Evolutionary conservation across 495 filamentous ascomycete genomes (phyloP).

Genomic region (Xylaria scruposa): DNA sequence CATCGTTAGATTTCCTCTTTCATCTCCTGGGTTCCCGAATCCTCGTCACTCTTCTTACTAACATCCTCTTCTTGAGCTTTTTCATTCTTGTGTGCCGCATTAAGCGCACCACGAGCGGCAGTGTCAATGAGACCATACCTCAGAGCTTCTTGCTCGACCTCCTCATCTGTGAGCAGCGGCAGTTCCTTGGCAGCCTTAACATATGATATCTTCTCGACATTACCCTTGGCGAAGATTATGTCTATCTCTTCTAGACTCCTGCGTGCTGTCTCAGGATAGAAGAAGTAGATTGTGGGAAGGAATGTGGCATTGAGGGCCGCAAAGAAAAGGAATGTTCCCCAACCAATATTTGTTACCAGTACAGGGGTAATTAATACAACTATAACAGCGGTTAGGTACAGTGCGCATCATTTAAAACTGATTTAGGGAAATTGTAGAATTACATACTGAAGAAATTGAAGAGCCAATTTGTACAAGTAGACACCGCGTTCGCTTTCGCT

Average conservation of each 20-base stretch:
- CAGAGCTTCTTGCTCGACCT: slow-evolving; percentile 67
- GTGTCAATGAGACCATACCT: slow-evolving; percentile 64
- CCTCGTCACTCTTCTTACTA: slow-evolving; percentile 19
- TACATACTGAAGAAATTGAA: slow-evolving; percentile 69
- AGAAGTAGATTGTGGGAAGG: slow-evolving; percentile 77
- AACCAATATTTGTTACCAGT: slow-evolving; percentile 70
- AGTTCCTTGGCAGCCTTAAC: slow-evolving; percentile 74
- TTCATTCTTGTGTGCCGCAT: not conserved
- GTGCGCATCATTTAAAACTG: not conserved
- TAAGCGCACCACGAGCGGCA: slow-evolving; percentile 34
- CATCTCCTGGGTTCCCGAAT: slow-evolving; percentile 12
- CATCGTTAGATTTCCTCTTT: not conserved
- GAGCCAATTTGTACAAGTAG: slow-evolving; percentile 79
- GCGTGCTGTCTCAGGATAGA: slow-evolving; percentile 75
- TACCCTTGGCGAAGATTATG: slow-evolving; percentile 70
- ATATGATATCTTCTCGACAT: slow-evolving; percentile 75
- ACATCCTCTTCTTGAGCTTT: not conserved
- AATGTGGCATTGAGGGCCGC: slow-evolving; percentile 72
- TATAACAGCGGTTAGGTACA: slow-evolving; percentile 35
- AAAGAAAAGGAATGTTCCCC: slow-evolving; percentile 84
- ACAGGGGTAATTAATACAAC: slow-evolving; percentile 84
- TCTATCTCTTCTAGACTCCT: slow-evolving; percentile 82
- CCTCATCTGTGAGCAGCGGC: slow-evolving; percentile 66
- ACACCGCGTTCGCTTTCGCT: slow-evolving; percentile 76
- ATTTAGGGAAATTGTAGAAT: not conserved